Evolutionary conservation across 2,329 filamentous ascomycete species (phyloP).

Genomic region (Trichoderma sp.): DNA sequence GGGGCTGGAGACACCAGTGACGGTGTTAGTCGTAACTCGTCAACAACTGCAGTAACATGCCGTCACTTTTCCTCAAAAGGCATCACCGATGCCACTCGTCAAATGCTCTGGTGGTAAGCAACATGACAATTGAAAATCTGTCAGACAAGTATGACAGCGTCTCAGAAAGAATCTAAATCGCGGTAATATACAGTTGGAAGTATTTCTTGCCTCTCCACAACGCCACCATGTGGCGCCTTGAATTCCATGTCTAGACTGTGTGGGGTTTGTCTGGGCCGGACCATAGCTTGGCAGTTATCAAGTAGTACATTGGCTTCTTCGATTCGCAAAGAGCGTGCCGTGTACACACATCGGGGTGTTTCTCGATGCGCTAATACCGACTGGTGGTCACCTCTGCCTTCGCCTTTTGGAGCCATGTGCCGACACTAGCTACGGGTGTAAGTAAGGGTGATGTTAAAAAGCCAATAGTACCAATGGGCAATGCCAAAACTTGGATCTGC

Average conservation of each 20-base stretch:
- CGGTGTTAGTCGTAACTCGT: neutral
- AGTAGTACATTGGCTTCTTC: neutral
- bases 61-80: neutral
- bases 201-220: constrained; percentile 4
- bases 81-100: neutral
- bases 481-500: constrained; percentile 1
- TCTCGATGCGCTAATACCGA: neutral
- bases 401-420: neutral
- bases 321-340: neutral
- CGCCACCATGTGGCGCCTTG: constrained; percentile 24
- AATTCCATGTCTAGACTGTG: constrained; percentile 11
- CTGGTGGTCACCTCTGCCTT: neutral
- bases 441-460: neutral
- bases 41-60: neutral
- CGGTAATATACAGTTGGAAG: neutral
- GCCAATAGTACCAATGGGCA: constrained; percentile 7
- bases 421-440: constrained; percentile 3
- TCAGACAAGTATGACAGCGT: neutral
- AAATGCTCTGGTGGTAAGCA: neutral
- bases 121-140: neutral
- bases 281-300: neutral
- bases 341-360: neutral
- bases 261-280: constrained; percentile 5
- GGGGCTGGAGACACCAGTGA: neutral
- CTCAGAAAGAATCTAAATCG: neutral